Evolutionary conservation across 208 protist species (phyloP), one percentile per base, ranked within the genome.

Genomic region (Trypanosoma melophagium): DNA sequence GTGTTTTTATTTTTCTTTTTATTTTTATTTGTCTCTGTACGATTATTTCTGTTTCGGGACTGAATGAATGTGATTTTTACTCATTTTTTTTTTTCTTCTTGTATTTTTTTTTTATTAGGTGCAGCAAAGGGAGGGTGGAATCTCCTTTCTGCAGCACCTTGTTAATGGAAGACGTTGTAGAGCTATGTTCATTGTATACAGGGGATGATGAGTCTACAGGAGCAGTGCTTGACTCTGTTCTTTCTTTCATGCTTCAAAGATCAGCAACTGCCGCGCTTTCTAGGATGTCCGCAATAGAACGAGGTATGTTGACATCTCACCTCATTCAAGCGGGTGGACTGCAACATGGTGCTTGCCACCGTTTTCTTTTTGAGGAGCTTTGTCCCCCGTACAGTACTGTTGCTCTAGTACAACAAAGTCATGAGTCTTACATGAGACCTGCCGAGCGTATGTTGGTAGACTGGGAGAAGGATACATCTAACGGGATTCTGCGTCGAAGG

Each of bases 261-360:
- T 59, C 58, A 24, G 53, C 52, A 52, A 21, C 28, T 40, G 44
- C 56, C 2, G 60, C 68, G 12, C n/a, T 68, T 9, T 31, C 54
- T 16, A 44, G 35, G 3, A 54, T 74, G 42, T 74, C 69, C 42
- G 25, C 60, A 38, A 16, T 56, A 14, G 69, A 74, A n/a, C 53
- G 61, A 24, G 60, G 60, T 12, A 44, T 24, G 24, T 44, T 74
- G 41, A 57, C 61, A 45, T 21, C 68, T 40, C 69, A 52, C 2
- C 69, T 74, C 17, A 66, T 74, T 47, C 55, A 5, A 22, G 61
- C 41, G 17, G 69, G 69, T 9, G 69, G 69, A 12, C 50, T 74
- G 19, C 69, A 74, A 41, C 0, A 58, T 17, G 61, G 61, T 2
- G 45, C 2, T 3, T 74, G 69, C 22, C 51, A 61, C 2, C 44